phyloP scores from a whole-genome alignment of 441 rosid genomes.

The Populus hybrid region DNA sequence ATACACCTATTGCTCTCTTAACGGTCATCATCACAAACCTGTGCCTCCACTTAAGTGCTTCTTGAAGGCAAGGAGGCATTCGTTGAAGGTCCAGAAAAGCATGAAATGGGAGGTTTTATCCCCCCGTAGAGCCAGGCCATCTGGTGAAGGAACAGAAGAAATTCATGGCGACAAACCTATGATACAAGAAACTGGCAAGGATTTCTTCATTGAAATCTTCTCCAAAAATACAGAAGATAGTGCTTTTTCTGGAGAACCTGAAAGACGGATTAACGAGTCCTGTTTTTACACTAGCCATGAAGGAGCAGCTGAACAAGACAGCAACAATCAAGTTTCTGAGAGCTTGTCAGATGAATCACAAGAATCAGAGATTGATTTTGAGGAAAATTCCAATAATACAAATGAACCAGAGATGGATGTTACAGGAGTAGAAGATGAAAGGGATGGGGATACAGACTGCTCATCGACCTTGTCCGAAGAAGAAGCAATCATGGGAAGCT shows the following conservation, averaged over 20 bases:
- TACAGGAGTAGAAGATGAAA: conserved; percentile 4
- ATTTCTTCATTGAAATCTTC: conserved; percentile 46
- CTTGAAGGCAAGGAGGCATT: conserved; percentile 56
- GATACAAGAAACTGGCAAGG: conserved; percentile 21
- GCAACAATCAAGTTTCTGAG: conserved; percentile 26
- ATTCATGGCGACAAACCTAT: conserved; percentile 9
- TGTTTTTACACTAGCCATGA: conserved; percentile 10
- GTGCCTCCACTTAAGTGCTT: conserved; percentile 74
- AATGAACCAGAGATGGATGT: conserved; percentile 5
- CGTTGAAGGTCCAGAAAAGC: conserved; percentile 59
- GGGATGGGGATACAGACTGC: conserved; percentile 17
- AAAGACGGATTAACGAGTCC: not conserved
- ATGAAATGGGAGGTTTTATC: conserved; percentile 37
- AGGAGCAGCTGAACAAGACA: conserved; percentile 12
- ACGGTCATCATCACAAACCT: conserved; percentile 70
- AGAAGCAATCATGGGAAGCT: conserved; percentile 16
- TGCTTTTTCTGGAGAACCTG: conserved; percentile 10
- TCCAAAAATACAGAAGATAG: conserved; percentile 31
- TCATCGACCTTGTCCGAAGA: conserved; percentile 12
- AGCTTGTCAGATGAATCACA: conserved; percentile 38
- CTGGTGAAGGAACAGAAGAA: conserved; percentile 14
- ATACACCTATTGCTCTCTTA: conserved; percentile 81
- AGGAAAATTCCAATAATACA: conserved; percentile 21
- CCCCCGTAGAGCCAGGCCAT: conserved; percentile 19
- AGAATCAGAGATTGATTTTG: conserved; percentile 37